Evolutionary conservation across 495 filamentous ascomycete genomes (phyloP), one percentile per base, ranked within the genome.

Genomic region (Neurospora sp.): DNA sequence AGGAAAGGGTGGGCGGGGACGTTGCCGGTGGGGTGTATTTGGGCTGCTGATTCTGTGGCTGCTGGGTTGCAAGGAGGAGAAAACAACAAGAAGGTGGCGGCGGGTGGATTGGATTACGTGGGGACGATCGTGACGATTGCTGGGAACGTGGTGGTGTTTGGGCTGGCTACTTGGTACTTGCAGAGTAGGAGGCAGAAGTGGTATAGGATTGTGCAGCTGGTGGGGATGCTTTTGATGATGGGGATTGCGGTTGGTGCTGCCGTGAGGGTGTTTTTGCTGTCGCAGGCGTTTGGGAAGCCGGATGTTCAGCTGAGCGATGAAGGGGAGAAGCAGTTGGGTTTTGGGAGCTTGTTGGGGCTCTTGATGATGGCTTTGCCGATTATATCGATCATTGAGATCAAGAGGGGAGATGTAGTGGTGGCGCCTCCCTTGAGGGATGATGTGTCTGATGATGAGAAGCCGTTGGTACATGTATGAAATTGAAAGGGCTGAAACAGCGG

Each of bases 291-390:
- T 76, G 84, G 84, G 3, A 76, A 42, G 2, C 82, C 82, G 0
- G 78, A 83, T 4, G 79, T 86, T 5, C 10, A 45, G 27, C 79
- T 89, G 12, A 72, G 72, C 31, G 87, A 87, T 68, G 48, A 76
- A 1, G 84, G 83, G 10, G 88, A 90, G 80, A 84, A 81, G 75
- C 80, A 82, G 20, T 90, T 87, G 86, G 85, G 85, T 48, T 90
- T 88, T 73, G 88, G 88, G 1, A 87, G 88, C 79, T 73, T 88
- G 72, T 75, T 90, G 8, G 82, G 83, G 0, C 72, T 90, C 65
- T 78, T 88, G 42, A 81, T 90, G 76, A 74, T 90, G 68, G 71
- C 86, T 4, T 73, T 90, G 72, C 88, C 88, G 16, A 72, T 89
- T 16, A 82, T 89, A 45, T 86, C 84, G 0, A 81, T 82, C 1